Conservation (phyloP, 2,329 filamentous ascomycete species). For the Calonectria pseudoreteaudii region DNA sequence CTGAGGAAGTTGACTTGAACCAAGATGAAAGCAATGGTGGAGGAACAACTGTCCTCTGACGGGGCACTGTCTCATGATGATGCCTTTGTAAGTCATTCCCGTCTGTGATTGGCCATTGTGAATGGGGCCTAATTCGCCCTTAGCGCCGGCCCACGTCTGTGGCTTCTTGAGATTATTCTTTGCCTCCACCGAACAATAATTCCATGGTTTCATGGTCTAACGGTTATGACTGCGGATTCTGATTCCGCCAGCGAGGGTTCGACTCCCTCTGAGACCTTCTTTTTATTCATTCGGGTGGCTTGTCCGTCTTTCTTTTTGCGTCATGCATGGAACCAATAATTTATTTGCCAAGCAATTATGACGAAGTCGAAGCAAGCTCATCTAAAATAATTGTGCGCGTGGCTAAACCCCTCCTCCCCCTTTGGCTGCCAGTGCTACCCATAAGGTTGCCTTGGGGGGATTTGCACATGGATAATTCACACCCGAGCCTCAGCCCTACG, state of each 20-base stretch:
- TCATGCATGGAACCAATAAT: not conserved
- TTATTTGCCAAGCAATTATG: not conserved
- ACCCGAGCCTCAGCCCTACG: not conserved
- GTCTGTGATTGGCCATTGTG: not conserved
- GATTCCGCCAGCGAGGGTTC: constrained; percentile 31
- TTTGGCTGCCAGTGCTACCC: not conserved
- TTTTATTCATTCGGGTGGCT: not conserved
- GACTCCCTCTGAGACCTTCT: constrained; percentile 27
- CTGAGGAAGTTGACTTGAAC: not conserved
- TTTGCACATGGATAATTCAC: not conserved
- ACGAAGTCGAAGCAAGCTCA: not conserved
- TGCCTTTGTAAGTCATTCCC: not conserved
- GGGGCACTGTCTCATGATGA: not conserved
- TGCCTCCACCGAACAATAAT: not conserved
- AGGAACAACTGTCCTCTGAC: not conserved
- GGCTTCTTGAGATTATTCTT: not conserved
- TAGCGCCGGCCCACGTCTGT: not conserved
- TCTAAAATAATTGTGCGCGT: not conserved
- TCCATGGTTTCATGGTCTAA: constrained; percentile 26
- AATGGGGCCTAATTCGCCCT: not conserved
- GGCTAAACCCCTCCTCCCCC: not conserved
- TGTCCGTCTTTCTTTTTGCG: not conserved
- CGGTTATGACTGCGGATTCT: constrained; percentile 31
- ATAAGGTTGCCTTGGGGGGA: not conserved
- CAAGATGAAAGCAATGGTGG: not conserved